Percentiles rank a stretch among this genome's conserved stretches.
phyloP scores from a whole-genome alignment of 2,329 filamentous ascomycete species.

The Fusarium stilboides region DNA sequence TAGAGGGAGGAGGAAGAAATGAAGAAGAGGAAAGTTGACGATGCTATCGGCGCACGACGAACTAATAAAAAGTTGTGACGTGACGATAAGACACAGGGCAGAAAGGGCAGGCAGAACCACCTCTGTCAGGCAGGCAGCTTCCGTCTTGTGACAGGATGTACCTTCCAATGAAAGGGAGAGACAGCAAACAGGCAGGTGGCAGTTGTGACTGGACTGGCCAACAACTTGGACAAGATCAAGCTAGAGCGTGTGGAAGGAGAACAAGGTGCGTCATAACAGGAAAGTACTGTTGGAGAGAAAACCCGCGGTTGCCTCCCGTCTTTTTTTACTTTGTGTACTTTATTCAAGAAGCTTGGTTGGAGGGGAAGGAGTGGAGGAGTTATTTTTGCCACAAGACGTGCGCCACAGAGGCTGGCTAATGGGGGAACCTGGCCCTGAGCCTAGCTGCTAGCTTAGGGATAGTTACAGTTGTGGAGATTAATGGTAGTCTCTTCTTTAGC shows the following conservation, averaged over 20 bases:
- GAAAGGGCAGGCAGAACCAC: constrained; percentile 32
- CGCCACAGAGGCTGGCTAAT: constrained; percentile 30
- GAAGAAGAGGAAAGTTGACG: constrained; percentile 25
- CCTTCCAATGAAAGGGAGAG: constrained; percentile 8
- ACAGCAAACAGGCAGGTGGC: neutral
- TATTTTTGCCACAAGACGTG: constrained; percentile 41
- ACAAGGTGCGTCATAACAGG: constrained; percentile 50
- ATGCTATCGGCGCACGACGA: constrained; percentile 38
- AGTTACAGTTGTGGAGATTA: neutral
- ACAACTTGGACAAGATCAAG: constrained; percentile 25
- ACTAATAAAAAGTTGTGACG: constrained; percentile 36
- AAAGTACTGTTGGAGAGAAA: constrained; percentile 24
- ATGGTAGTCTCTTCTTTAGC: neutral
- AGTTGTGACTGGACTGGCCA: constrained; percentile 8
- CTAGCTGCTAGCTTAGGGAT: neutral
- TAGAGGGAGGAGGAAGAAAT: constrained; percentile 13
- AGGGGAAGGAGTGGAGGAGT: constrained; percentile 49
- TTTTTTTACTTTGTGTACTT: constrained; percentile 47
- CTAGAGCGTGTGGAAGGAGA: constrained; percentile 23
- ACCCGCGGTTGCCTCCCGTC: constrained; percentile 28
- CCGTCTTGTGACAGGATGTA: constrained; percentile 10
- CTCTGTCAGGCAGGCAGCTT: constrained; percentile 16
- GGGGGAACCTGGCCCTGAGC: neutral
- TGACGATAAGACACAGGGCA: constrained; percentile 39
- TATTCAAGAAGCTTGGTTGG: constrained; percentile 37